Evolutionary conservation across 169 alveolate genomes (phyloP).

Genomic region (Fabrea salina): DNA sequence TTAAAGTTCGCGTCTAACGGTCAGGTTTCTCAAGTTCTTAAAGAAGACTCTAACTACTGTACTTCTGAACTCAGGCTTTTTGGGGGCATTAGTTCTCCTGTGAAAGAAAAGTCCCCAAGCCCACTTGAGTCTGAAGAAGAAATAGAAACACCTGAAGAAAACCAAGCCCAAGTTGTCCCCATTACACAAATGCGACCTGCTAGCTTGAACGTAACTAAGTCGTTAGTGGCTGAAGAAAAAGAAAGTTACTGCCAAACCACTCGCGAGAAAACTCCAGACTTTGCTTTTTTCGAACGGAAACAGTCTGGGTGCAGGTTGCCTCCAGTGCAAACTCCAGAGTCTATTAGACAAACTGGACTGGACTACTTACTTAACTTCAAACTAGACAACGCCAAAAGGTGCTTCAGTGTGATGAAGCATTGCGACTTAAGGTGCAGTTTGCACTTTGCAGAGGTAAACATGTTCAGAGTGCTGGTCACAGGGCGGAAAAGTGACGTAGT

Average conservation of each 20-base stretch:
- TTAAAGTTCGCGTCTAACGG: slow-evolving; percentile 26
- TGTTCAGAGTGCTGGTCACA: slow-evolving; percentile 26
- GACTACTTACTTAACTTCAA: neutral
- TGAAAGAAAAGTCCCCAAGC: neutral
- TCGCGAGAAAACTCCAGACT: neutral
- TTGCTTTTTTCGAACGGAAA: neutral
- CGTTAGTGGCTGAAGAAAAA: neutral
- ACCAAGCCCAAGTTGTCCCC: neutral
- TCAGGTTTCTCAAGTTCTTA: neutral
- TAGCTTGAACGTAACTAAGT: neutral
- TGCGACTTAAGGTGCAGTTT: slow-evolving; percentile 1
- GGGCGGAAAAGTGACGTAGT: slow-evolving; percentile 33
- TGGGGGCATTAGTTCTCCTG: neutral
- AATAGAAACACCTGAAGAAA: neutral
- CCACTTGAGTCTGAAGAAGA: neutral
- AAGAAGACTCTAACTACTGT: neutral
- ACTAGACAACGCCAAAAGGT: slow-evolving; percentile 6
- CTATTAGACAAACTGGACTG: slow-evolving; percentile 2
- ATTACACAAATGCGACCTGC: neutral
- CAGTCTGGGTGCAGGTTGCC: neutral
- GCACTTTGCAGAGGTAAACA: slow-evolving; percentile 12
- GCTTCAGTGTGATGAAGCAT: neutral
- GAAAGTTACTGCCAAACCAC: neutral
- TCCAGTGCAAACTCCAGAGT: neutral
- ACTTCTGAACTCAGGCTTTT: neutral